Evolutionary conservation across 176 grass and related monocot genomes (phyloP).

Genomic region (Olyra latifolia): DNA sequence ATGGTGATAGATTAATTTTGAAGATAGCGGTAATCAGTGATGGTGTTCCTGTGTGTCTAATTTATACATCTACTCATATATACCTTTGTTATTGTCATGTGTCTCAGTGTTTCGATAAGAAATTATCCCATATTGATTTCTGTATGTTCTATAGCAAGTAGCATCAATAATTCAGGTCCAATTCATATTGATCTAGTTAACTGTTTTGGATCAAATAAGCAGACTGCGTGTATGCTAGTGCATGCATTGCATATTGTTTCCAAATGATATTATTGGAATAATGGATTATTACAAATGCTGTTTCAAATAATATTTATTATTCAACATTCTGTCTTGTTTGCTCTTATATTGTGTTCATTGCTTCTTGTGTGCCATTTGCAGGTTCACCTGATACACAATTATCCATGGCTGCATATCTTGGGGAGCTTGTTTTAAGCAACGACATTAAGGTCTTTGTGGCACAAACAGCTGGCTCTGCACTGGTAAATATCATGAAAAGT

Average conservation of each 20-base stretch:
- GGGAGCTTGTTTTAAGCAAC: slow-evolving; percentile 96
- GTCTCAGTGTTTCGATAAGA: neutral
- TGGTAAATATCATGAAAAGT: slow-evolving; percentile 89
- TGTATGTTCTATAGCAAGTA: neutral
- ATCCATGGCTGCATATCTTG: slow-evolving; percentile 82
- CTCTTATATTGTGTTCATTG: slow-evolving; percentile 5
- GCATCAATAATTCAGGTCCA: neutral
- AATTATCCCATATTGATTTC: neutral
- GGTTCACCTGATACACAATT: slow-evolving; percentile 75
- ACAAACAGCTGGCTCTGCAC: slow-evolving; percentile 63
- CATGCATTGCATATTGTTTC: neutral
- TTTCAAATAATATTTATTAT: neutral
- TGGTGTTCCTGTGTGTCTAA: neutral
- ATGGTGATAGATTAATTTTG: neutral
- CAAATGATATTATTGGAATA: neutral
- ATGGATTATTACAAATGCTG: neutral
- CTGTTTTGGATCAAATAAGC: neutral
- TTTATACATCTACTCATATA: neutral
- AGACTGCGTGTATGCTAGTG: neutral
- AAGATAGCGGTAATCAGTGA: neutral
- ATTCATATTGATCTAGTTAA: neutral
- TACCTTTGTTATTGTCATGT: slow-evolving; percentile 8
- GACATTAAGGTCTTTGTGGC: slow-evolving; percentile 90
- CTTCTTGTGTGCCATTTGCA: slow-evolving; percentile 36
- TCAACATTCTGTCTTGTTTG: neutral